A percentile compares a stretch with the other conserved stretches of the same genome.
These are phyloP conservation scores for Solanum rostratum DNA, from an alignment of 257 asterid species.

Conservation along the genomic window DNA sequence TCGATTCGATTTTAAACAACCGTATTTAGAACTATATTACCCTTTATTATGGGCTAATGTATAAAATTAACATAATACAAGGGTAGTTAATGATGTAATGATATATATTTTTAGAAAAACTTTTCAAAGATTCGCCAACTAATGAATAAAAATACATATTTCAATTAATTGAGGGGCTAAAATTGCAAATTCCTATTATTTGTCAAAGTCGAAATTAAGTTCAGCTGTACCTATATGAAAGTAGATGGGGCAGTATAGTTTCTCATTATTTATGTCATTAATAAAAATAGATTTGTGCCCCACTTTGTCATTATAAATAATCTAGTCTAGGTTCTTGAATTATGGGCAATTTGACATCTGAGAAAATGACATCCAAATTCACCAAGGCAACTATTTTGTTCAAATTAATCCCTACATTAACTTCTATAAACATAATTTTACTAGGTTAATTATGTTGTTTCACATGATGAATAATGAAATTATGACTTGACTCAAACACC, in stretches of 20 bases:
- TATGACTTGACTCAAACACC: not conserved
- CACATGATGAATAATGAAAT: not conserved
- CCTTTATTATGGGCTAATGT: not conserved
- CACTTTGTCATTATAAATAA: not conserved
- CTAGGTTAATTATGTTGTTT: not conserved
- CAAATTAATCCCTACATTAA: not conserved
- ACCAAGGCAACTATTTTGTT: not conserved
- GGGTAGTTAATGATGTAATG: not conserved
- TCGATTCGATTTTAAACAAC: too few relatives aligned
- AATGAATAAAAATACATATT: not conserved
- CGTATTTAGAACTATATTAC: not conserved
- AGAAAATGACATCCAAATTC: not conserved
- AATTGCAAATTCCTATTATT: not conserved
- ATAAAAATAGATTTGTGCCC: not conserved
- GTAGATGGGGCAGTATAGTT: not conserved
- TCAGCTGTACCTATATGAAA: not conserved
- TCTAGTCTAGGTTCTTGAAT: not conserved
- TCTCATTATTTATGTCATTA: not conserved
- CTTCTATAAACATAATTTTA: not conserved
- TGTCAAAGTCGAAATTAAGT: not conserved
- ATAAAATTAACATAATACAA: not conserved
- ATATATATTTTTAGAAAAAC: not conserved
- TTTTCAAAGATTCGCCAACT: not conserved
- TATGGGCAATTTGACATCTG: not conserved
- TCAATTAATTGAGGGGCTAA: not conserved